Base-by-base conservation (phyloP, 2,329 filamentous ascomycete species). In the Cercospora sp. region DNA sequence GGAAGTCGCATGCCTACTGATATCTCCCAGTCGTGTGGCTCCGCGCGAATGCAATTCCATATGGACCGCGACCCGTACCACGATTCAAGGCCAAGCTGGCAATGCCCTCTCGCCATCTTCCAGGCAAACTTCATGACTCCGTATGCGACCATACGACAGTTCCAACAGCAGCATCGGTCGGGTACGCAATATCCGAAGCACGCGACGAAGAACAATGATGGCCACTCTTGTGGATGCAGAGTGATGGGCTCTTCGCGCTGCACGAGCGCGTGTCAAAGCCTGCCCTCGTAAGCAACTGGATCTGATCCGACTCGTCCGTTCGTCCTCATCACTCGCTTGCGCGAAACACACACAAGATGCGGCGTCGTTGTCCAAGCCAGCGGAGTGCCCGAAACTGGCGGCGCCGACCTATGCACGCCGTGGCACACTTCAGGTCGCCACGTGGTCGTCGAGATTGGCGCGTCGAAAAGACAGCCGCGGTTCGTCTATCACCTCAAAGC, bases 361-460 rank as follows among this genome's bases (percentile, higher is more conserved):
- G 30, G 55, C 55, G 20, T 53, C 10, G 48, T 53, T 26, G 48
- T 53, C 23, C 48, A 30, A 28, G 23, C 23, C 28, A 59, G 31
- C 55, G 55, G 55, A 18, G 55, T 33, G 55, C 18, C 55, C 55
- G 55, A 59, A 33, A 5, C 30, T 36, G 55, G 55, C 55, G 55
- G n/a, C 55, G 55, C 48, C 48, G 48, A n/a, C 45, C n/a, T 48
- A 10, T 48, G 45, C 45, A 20, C 45, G 45, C 53, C 53, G n/a
- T 28, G 23, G 53, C 53, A 57, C 53, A 28, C 13, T 16, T 31
- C 28, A 30, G 20, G 23, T 23, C 30, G 55, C 45, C 63, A 60
- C 63, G 63, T 65, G 63, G 63, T 45, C 33, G 33, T 60, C 18
- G 20, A 51, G 31, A 7, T 48, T 33, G 63, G 59, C 53, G 53